phyloP scores from a whole-genome alignment of 495 filamentous ascomycete species.

The Penicillium pulvis region DNA sequence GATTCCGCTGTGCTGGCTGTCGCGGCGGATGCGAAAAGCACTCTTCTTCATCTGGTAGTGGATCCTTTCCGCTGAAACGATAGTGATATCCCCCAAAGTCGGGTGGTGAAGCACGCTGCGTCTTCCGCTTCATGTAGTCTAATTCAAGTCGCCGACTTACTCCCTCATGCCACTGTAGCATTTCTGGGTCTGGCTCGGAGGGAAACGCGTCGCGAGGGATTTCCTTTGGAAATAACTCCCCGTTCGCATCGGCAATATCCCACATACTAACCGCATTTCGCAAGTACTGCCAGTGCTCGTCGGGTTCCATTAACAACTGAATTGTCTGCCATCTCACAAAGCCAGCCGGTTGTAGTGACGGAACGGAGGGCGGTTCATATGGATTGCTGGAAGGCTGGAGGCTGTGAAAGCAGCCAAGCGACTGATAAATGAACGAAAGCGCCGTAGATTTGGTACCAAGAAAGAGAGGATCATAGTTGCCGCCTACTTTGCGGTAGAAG shows the following conservation, averaged over 20 bases:
- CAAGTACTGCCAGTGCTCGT: constrained; percentile 82
- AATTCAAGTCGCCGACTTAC: constrained; percentile 52
- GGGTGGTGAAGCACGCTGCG: constrained; percentile 33
- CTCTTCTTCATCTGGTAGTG: constrained; percentile 33
- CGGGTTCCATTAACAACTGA: constrained; percentile 83
- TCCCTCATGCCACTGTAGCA: constrained; percentile 79
- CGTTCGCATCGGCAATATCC: constrained; percentile 71
- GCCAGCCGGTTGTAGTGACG: constrained; percentile 77
- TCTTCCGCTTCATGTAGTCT: constrained; percentile 42
- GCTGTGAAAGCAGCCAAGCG: constrained; percentile 82
- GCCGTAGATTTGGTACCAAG: constrained; percentile 70
- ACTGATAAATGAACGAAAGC: constrained; percentile 90
- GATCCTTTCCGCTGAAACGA: constrained; percentile 36
- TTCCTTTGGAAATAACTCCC: constrained; percentile 73
- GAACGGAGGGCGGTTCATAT: constrained; percentile 73
- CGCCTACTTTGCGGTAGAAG: constrained; percentile 87
- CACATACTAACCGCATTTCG: constrained; percentile 79
- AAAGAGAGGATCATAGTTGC: constrained; percentile 88
- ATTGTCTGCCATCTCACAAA: constrained; percentile 96
- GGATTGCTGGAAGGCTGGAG: constrained; percentile 70
- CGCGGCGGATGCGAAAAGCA: constrained; percentile 22
- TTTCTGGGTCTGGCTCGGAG: constrained; percentile 68
- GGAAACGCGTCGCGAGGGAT: constrained; percentile 81
- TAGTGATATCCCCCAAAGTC: constrained; percentile 38
- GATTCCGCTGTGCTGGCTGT: constrained; percentile 24